Percentiles rank a stretch among this genome's conserved stretches.
Evolutionary conservation across 164 flowering plant species (phyloP).

Genomic region (Stephania cephalantha): DNA sequence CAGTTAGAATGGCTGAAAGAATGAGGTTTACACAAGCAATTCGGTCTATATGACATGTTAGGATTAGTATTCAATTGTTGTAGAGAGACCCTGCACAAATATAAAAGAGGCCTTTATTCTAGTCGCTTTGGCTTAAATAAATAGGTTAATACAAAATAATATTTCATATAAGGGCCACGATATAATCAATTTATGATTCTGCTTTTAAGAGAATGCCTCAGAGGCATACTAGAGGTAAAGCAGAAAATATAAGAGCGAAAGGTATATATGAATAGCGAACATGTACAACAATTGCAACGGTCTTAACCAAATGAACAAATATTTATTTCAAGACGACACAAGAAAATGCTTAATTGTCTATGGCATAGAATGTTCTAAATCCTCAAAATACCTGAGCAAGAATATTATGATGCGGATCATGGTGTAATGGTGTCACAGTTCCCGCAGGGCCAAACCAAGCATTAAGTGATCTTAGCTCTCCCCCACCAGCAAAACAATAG

Average conservation of each 20-base stretch:
- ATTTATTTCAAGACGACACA: neutral
- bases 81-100: no score
- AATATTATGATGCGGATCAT: constrained; percentile 97
- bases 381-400: constrained; percentile 73
- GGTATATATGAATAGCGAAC: neutral
- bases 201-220: neutral
- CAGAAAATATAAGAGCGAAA: neutral
- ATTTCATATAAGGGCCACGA: neutral
- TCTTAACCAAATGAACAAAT: neutral
- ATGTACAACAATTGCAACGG: neutral
- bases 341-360: neutral
- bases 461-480: constrained; percentile 80
- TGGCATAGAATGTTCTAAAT: neutral
- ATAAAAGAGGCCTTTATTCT: neutral
- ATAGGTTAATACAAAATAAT: neutral
- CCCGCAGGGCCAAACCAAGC: constrained; percentile 99
- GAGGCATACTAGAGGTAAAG: neutral
- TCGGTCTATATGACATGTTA: no score
- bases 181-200: neutral
- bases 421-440: constrained; percentile 95
- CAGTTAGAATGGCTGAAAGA: no score
- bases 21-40: no score
- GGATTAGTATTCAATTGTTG: no score
- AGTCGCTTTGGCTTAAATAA: neutral
- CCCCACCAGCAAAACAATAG: constrained; percentile 85